Base-by-base conservation (phyloP, 768 basidiomycete species). In the Russula sp. region DNA sequence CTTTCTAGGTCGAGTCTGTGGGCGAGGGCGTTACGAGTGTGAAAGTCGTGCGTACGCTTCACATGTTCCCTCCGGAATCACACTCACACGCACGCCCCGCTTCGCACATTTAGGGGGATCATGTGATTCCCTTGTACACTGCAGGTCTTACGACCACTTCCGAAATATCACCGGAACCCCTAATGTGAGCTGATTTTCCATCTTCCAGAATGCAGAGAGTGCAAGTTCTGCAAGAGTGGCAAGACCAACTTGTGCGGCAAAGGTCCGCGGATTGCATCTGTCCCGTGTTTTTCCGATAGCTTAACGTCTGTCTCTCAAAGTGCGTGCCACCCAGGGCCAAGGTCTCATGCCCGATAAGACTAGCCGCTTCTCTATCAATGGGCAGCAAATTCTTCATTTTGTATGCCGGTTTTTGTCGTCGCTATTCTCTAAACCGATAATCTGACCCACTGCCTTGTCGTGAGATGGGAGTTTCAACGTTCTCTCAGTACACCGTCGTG, bases 401-500 rank as follows among this genome's bases (percentile, higher is more conserved):
- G 94, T 96, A 66, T 67, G 91, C 31, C 77, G 7, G 49, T 56
- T 31, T 47, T 27, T 27, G 27, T 27, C 9, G 27, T 50, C 32
- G 22, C 18, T 52, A 22, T 54, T 57, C 57, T 7, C 32, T 37
- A 10, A 18, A 2, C 20, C 31, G 35, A 32, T n/a, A 18, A 27
- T 40, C 57, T 58, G 47, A 63, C 9, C 13, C 50, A 16, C 20
- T 13, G 4, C 39, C 31, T 51, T 13, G 10, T 16, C 49, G 35
- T 40, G 61, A 97, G 94, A 99, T 98, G 97, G 97, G 97, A 48
- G 93, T 89, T 32, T 98, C 96, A 37, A 96, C 97, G 2, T 99
- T 99, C 79, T 97, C 96, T n/a, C 95, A 98, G 74, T 99, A 98
- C 79, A 97, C 97, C 8, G 97, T 99, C 63, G 94, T 99, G 2